Percentiles rank a stretch among this genome's conserved stretches.
Evolutionary conservation across 768 basidiomycete species (phyloP).

Genomic region (Lanmaoa pseudosensibilis): DNA sequence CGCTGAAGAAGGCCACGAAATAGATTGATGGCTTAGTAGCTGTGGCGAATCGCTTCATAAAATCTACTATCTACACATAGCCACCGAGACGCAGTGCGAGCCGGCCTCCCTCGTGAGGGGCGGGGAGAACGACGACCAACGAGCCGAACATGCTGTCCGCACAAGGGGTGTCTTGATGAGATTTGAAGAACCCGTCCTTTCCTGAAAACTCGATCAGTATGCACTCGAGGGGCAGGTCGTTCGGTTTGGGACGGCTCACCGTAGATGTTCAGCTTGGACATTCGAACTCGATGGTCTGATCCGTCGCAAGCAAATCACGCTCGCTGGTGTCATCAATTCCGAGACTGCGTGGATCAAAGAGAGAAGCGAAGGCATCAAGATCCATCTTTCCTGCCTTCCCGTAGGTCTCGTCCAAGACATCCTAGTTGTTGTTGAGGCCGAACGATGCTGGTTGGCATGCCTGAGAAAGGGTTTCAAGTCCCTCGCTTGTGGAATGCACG

Average conservation of each 20-base stretch:
- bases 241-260: slow-evolving; percentile 23
- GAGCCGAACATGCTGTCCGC: slow-evolving; percentile 40
- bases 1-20: slow-evolving; percentile 43
- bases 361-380: slow-evolving; percentile 33
- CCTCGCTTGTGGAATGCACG: background rate
- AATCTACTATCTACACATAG: slow-evolving; percentile 40
- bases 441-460: too few species aligned
- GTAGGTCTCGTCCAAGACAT: slow-evolving; percentile 46
- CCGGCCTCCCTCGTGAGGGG: slow-evolving; percentile 39
- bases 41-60: slow-evolving; percentile 19
- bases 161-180: slow-evolving; percentile 50
- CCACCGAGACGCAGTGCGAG: slow-evolving; percentile 37
- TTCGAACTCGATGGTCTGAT: slow-evolving; percentile 34
- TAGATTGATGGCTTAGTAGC: slow-evolving; percentile 18
- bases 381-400: slow-evolving; percentile 50
- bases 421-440: slow-evolving; percentile 24
- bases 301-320: slow-evolving; percentile 10
- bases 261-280: slow-evolving; percentile 50
- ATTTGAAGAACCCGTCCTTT: slow-evolving; percentile 47
- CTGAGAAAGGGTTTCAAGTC: slow-evolving; percentile 24
- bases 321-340: slow-evolving; percentile 27
- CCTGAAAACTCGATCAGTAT: background rate
- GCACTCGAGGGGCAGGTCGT: too few species aligned
- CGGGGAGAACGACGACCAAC: slow-evolving; percentile 49
- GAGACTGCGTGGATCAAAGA: slow-evolving; percentile 33